Conservation (phyloP, 495 filamentous ascomycete species). For the Penicillium chermesinum region DNA sequence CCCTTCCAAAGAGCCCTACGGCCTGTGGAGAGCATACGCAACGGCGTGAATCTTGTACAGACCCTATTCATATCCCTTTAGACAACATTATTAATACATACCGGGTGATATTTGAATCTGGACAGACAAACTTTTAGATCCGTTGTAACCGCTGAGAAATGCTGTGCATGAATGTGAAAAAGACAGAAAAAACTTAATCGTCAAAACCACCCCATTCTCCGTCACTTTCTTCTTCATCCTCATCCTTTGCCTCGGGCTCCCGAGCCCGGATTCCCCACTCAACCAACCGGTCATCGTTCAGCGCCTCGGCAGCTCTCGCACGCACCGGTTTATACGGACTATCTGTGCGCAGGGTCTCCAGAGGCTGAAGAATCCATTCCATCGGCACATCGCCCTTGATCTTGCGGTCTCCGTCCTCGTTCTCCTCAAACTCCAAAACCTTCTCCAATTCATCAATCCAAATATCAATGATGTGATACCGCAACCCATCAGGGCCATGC, state of each 20-base stretch:
- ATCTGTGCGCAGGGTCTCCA: constrained; percentile 50
- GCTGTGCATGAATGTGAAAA: constrained; percentile 16
- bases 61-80: not conserved
- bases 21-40: constrained; percentile 4
- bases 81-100: not conserved
- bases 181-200: constrained; percentile 28
- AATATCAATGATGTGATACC: constrained; percentile 85
- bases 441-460: constrained; percentile 84
- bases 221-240: constrained; percentile 43
- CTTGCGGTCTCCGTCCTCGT: constrained; percentile 28
- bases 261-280: constrained; percentile 48
- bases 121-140: constrained; percentile 13
- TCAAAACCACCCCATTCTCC: constrained; percentile 73
- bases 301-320: constrained; percentile 60
- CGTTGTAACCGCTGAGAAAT: constrained; percentile 19
- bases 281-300: constrained; percentile 69
- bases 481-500: constrained; percentile 66
- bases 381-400: constrained; percentile 40
- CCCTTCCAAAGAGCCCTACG: constrained; percentile 25
- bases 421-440: constrained; percentile 50
- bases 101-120: not conserved
- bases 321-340: constrained; percentile 69
- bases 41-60: not conserved
- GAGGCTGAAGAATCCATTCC: constrained; percentile 53
- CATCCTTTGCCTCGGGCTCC: constrained; percentile 29